These are phyloP conservation scores for Saccharomycopsis sp. DNA, from an alignment of 805 yeast species.

Conservation along the genomic window DNA sequence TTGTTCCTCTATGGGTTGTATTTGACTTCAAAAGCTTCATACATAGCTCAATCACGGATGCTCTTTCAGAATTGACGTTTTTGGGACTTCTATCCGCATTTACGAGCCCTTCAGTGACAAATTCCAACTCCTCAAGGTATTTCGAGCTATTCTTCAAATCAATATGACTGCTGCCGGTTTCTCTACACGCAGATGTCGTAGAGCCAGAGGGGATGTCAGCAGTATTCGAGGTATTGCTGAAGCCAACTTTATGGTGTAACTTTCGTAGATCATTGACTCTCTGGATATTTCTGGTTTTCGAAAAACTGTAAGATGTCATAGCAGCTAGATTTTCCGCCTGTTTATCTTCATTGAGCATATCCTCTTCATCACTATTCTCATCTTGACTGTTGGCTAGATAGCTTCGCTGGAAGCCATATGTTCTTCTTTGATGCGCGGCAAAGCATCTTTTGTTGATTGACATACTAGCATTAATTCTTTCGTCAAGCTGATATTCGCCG, in stretches of 20 bases:
- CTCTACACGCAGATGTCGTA: too few species aligned
- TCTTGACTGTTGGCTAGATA: conserved; percentile 1
- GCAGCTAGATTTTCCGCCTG: neutral
- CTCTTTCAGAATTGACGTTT: neutral
- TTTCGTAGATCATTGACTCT: neutral
- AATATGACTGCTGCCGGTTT: too few species aligned
- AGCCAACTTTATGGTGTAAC: neutral
- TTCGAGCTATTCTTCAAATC: neutral
- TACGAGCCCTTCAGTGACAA: neutral
- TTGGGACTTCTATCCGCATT: neutral
- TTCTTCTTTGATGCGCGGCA: neutral
- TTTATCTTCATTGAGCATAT: neutral
- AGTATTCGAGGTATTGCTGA: too few species aligned
- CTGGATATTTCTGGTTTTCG: neutral
- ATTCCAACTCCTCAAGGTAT: neutral
- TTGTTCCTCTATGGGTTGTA: neutral
- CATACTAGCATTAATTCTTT: too few species aligned
- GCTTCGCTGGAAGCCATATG: neutral
- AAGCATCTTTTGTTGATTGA: neutral
- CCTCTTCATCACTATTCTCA: neutral
- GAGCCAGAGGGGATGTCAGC: too few species aligned
- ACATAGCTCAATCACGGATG: neutral
- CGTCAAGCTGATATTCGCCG: neutral
- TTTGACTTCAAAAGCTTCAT: neutral
- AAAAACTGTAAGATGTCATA: neutral